Base-by-base conservation (phyloP, 2,329 filamentous ascomycete genomes). In the Apiospora hydei region DNA sequence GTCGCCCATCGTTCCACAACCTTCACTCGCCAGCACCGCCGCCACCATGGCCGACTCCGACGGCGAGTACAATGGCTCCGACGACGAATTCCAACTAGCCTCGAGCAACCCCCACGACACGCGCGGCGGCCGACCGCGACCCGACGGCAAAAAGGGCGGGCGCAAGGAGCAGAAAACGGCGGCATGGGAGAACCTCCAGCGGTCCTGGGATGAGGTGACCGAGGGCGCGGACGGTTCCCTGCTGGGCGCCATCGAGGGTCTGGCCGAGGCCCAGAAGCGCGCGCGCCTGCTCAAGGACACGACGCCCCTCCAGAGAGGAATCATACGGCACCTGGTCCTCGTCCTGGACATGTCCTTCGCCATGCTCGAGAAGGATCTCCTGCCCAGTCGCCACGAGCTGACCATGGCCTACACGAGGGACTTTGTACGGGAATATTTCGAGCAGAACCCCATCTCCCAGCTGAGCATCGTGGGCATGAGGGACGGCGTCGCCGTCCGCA, bases 371-470 rank as follows among this genome's bases (percentile, higher is more conserved):
- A 98, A 98, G 83, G 96, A 99, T 80, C 88, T 98, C 76, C 90
- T 96, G 38, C 96, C 96, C 7, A 98, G 92, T 61, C 90, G 96
- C 73, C 95, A 96, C 82, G 88, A 95, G 49, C 88, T 98, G 44
- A 93, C 92, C 70, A 88, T 98, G 78, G 91, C 91, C 75, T 97
- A 95, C 82, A 93, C 95, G 21, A 90, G 92, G 75, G 92, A 95
- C 72, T 99, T 98, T 82, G 93, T 98, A 68, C 89, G 92, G 72
- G 96, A 98, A 81, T 99, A 94, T 84, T 99, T 98, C 80, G 96
- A 98, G 83, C 96, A 99, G 83, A 99, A 99, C 78, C 96, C 96
- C 14, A 98, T 99, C 76, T 97, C 95, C 13, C 96, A 99, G 83
- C 89, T 99, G 71, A 95, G 93, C 34, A 92, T 99, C 43, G 86